Evolutionary conservation across 1,284 basidiomycete genomes (phyloP).

Genomic region (Heterobasidion parviporum): DNA sequence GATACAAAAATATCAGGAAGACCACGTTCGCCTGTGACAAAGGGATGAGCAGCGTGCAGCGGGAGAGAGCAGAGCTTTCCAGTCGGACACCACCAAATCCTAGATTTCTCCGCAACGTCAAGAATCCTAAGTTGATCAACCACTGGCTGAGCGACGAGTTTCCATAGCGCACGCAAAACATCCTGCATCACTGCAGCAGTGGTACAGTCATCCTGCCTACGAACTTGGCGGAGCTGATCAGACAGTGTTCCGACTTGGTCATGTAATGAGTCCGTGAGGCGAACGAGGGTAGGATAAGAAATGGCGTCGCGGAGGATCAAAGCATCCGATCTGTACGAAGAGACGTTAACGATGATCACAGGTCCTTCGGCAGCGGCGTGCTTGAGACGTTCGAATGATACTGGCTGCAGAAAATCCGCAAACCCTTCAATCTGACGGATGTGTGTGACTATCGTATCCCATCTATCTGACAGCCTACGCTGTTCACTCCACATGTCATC

Average conservation of each 20-base stretch:
- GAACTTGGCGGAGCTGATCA: not conserved
- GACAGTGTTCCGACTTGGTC: not conserved
- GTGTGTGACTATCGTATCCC: conserved; percentile 15
- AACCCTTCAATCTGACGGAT: conserved; percentile 21
- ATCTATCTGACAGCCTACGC: conserved; percentile 15
- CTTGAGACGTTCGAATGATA: conserved; percentile 18
- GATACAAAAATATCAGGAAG: conserved; percentile 24
- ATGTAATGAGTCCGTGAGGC: not conserved
- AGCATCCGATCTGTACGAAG: conserved; percentile 18
- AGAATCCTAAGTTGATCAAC: conserved; percentile 14
- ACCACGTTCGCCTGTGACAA: conserved; percentile 4
- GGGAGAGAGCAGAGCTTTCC: conserved; percentile 25
- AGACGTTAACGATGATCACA: conserved; percentile 25
- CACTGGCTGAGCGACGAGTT: conserved; percentile 23
- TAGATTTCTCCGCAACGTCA: conserved; percentile 14
- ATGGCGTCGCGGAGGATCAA: conserved; percentile 14
- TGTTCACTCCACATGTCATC: conserved; percentile 9
- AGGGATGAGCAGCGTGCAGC: conserved; percentile 29
- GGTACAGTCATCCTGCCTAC: not conserved
- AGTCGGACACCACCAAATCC: conserved; percentile 39
- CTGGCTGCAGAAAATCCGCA: conserved; percentile 13
- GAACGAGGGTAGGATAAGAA: not conserved
- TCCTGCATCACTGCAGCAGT: not conserved
- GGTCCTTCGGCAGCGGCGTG: conserved; percentile 24
- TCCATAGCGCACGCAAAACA: conserved; percentile 23